Percentiles rank a stretch among this genome's conserved stretches.
These are phyloP conservation scores for Teratosphaeria destructans DNA, from an alignment of 2,329 filamentous ascomycete species.

Conservation along the genomic window DNA sequence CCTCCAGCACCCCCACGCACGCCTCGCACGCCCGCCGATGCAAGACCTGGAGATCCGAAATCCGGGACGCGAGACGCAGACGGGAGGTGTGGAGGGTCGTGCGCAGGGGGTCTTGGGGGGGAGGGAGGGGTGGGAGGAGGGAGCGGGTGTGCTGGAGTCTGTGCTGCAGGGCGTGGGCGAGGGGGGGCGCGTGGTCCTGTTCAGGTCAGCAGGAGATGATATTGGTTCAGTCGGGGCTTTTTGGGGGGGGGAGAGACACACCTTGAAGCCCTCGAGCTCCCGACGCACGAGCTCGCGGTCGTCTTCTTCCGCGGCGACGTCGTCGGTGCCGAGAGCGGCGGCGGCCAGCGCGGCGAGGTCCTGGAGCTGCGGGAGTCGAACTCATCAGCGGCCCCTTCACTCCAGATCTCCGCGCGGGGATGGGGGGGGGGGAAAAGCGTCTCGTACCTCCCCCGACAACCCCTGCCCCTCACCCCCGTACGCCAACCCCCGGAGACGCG, in stretches of 20 bases:
- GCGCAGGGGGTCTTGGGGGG: no score
- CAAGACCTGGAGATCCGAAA: slow-evolving; percentile 23
- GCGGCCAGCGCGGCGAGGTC: slow-evolving; percentile 32
- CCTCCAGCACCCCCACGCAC: slow-evolving; percentile 36
- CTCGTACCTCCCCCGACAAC: slow-evolving; percentile 29
- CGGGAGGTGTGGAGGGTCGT: slow-evolving; percentile 20
- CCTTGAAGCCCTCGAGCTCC: slow-evolving; percentile 25
- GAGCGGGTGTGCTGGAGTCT: slow-evolving; percentile 5
- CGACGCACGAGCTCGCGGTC: no score
- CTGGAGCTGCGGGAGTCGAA: slow-evolving; percentile 22
- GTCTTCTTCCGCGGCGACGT: slow-evolving; percentile 15
- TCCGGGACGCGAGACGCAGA: slow-evolving; percentile 25
- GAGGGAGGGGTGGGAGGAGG: no score
- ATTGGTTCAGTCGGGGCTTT: no score
- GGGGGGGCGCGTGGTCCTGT: slow-evolving; percentile 26
- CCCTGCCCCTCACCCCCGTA: slow-evolving; percentile 24
- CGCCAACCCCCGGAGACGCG: slow-evolving; percentile 26
- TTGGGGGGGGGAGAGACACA: slow-evolving; percentile 5
- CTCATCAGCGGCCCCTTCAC: no score
- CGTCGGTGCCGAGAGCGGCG: slow-evolving; percentile 27
- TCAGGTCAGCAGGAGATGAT: no score
- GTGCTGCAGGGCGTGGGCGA: slow-evolving; percentile 24
- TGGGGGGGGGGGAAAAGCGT: no score
- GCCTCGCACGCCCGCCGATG: slow-evolving; percentile 29
- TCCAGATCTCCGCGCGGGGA: no score